phyloP scores from a whole-genome alignment of 208 protist species.

The Acanthamoeba triangularis region DNA sequence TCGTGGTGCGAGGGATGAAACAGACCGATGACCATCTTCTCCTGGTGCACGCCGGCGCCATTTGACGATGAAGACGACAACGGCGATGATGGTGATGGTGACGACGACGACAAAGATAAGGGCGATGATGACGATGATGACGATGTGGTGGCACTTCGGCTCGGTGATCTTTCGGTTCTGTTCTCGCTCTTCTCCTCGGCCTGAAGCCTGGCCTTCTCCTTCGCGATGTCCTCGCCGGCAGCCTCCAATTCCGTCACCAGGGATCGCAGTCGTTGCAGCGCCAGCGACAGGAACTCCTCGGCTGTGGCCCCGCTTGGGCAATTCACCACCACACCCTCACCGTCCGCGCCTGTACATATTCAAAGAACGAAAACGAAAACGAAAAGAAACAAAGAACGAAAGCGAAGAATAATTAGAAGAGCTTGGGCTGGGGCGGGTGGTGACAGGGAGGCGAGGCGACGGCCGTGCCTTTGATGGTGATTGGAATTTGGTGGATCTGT shows the following conservation, averaged over 20 bases:
- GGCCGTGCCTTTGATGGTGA: background rate
- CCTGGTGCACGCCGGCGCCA: background rate
- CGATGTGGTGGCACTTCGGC: background rate
- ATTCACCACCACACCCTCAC: background rate
- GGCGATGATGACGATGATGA: background rate
- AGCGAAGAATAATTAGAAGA: background rate
- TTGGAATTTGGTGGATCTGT: conserved; percentile 16
- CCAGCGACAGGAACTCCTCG: background rate
- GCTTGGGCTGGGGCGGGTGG: background rate
- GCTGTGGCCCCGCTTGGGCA: background rate
- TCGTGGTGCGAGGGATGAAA: conserved; percentile 45
- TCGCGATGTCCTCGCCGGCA: background rate
- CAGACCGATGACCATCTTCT: conserved; percentile 26
- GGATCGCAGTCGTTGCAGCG: background rate
- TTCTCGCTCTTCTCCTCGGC: background rate
- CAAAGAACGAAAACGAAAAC: no score
- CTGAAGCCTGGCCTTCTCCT: background rate
- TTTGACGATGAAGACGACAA: background rate
- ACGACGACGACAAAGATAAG: background rate
- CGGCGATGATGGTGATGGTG: background rate
- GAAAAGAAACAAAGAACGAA: background rate
- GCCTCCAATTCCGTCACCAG: background rate
- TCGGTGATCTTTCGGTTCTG: background rate
- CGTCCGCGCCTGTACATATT: background rate
- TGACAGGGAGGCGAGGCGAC: background rate